Conservation (phyloP, 106 monocot species). For the Iris macrosiphon region DNA sequence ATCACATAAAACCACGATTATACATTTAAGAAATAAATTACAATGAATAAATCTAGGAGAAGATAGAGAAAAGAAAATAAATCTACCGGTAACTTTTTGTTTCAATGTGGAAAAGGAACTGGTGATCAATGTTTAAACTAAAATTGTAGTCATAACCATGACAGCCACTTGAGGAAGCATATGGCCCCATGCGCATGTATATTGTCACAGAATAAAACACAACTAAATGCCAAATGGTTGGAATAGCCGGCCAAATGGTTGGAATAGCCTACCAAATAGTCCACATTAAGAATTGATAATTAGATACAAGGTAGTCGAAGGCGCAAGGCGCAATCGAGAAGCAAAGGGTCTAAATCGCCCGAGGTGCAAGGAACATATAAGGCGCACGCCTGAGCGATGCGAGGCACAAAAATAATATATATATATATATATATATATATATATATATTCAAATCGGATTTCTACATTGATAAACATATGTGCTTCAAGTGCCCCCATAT, state of each 20-base stretch:
- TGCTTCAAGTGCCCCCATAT: no score
- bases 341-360: no score
- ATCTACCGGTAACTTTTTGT: conserved; percentile 78
- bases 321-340: no score
- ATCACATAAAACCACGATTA: not conserved
- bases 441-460: no score
- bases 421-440: no score
- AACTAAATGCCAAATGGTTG: conserved; percentile 80
- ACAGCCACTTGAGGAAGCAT: conserved; percentile 27
- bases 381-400: no score
- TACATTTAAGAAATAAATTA: not conserved
- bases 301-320: no score
- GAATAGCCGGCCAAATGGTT: no score
- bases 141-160: conserved; percentile 43
- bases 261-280: conserved; percentile 88
- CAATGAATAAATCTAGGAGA: not conserved
- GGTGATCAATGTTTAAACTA: conserved; percentile 80
- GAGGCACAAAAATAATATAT: no score
- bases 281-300: conserved; percentile 44
- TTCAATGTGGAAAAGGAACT: conserved; percentile 85
- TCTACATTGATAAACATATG: no score
- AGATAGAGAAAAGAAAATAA: no score
- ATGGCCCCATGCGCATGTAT: conserved; percentile 54
- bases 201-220: conserved; percentile 42
- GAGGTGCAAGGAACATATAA: no score